phyloP scores from a whole-genome alignment of 306 rosid species.

The Vigna hirtella region DNA sequence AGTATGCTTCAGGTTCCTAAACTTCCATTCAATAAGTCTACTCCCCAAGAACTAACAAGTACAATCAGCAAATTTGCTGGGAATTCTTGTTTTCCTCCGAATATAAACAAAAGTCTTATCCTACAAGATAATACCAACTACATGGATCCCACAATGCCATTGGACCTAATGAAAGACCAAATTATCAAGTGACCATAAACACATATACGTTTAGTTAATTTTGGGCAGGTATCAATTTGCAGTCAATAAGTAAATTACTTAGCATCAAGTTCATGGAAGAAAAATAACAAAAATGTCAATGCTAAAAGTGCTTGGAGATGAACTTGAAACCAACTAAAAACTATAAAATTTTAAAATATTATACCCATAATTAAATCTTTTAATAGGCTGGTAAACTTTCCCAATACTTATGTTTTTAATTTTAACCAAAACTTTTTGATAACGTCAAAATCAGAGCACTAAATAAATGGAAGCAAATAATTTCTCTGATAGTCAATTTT shows the following conservation, averaged over 20 bases:
- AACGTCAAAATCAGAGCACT: background rate
- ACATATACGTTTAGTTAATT: background rate
- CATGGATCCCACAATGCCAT: too few species aligned
- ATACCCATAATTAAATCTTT: background rate
- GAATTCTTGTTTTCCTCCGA: background rate
- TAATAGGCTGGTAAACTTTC: background rate
- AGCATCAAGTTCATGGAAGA: background rate
- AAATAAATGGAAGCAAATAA: background rate
- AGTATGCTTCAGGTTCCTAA: too few species aligned
- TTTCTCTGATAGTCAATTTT: background rate
- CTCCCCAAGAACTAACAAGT: background rate
- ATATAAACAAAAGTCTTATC: background rate
- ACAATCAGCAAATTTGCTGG: background rate
- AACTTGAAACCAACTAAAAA: background rate
- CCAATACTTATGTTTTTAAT: background rate
- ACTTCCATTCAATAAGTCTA: conserved; percentile 7
- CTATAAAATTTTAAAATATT: background rate
- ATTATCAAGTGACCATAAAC: background rate
- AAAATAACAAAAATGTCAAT: background rate
- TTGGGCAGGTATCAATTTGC: background rate
- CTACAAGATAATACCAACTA: too few species aligned
- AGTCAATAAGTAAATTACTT: background rate
- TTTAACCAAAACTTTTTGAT: too few species aligned
- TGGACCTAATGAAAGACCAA: background rate
- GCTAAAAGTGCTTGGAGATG: background rate